phyloP scores from a whole-genome alignment of 1,139 yeast species.

The Kodamaea sp. region DNA sequence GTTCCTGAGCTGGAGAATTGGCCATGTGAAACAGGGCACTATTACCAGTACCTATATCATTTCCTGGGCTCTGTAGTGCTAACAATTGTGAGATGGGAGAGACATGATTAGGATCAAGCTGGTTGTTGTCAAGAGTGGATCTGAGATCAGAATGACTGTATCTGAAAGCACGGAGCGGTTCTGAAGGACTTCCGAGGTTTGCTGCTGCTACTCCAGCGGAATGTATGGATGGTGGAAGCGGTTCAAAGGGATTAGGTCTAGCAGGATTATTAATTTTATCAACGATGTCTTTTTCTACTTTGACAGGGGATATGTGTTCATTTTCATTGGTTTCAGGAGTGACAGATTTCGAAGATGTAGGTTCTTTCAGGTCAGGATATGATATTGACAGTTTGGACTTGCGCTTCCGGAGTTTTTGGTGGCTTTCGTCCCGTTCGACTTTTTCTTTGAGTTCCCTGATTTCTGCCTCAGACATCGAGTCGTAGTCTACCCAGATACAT shows the following conservation, averaged over 20 bases:
- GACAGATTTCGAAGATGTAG: neutral
- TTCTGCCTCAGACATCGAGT: slow-evolving; percentile 29
- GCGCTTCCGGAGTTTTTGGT: slow-evolving; percentile 36
- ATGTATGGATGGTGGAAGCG: neutral
- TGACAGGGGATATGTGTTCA: neutral
- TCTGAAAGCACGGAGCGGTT: slow-evolving; percentile 10
- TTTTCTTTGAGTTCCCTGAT: slow-evolving; percentile 23
- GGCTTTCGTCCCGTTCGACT: slow-evolving; percentile 34
- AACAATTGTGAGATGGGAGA: slow-evolving; percentile 5
- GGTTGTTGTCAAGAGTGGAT: slow-evolving; percentile 3
- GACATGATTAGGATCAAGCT: slow-evolving; percentile 3
- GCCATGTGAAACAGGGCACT: neutral
- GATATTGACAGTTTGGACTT: slow-evolving; percentile 17
- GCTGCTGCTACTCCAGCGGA: neutral
- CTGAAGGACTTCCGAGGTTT: slow-evolving; percentile 3
- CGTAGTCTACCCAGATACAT: slow-evolving; percentile 33
- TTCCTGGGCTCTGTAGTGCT: slow-evolving; percentile 1
- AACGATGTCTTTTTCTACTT: too few species aligned
- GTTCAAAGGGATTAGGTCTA: neutral
- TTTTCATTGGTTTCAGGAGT: neutral
- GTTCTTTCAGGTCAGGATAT: neutral
- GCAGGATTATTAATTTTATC: neutral
- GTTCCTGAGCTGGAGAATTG: neutral
- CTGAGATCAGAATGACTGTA: slow-evolving; percentile 13
- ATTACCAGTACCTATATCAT: neutral